A percentile compares a stretch with the other conserved stretches of the same genome.
Evolutionary conservation across 768 basidiomycete genomes (phyloP).

Genomic region (Termitomyces sp.): DNA sequence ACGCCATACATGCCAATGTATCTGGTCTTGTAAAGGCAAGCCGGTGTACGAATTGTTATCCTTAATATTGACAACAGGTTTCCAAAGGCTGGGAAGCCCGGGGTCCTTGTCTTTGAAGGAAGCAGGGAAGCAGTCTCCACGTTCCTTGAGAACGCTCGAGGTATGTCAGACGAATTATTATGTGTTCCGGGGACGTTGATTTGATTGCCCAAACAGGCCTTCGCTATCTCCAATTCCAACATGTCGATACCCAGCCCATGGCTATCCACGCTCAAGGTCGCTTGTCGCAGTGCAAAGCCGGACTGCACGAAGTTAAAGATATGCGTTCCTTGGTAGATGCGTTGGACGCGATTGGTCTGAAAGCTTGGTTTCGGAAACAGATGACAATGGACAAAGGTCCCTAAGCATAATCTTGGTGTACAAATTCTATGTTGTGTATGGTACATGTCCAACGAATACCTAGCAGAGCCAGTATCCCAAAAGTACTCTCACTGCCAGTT

Average conservation of each 20-base stretch:
- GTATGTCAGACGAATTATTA: slow-evolving; percentile 14
- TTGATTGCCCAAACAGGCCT: slow-evolving; percentile 18
- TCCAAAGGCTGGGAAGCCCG: slow-evolving; percentile 33
- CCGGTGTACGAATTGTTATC: too few species aligned
- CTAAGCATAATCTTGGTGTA: background rate
- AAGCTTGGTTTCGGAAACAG: slow-evolving; percentile 31
- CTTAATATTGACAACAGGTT: background rate
- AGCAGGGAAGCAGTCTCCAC: slow-evolving; percentile 24
- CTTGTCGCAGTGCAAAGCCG: slow-evolving; percentile 20
- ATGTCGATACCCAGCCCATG: slow-evolving; percentile 29
- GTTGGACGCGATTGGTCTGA: slow-evolving; percentile 26
- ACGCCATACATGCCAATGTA: slow-evolving; percentile 27
- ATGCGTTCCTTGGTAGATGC: slow-evolving; percentile 27
- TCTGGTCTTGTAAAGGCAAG: slow-evolving; percentile 37
- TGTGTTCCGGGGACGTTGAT: background rate
- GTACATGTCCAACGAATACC: background rate
- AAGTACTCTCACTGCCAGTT: background rate
- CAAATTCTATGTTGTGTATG: background rate
- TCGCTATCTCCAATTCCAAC: slow-evolving; percentile 39
- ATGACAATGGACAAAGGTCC: slow-evolving; percentile 29
- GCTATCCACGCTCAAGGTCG: slow-evolving; percentile 8
- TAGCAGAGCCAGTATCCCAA: background rate
- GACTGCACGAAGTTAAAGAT: slow-evolving; percentile 30
- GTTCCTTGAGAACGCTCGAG: slow-evolving; percentile 32
- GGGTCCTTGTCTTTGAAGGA: slow-evolving; percentile 37